Conservation (phyloP, 306 rosid genomes). For the Bauhinia variegata region DNA sequence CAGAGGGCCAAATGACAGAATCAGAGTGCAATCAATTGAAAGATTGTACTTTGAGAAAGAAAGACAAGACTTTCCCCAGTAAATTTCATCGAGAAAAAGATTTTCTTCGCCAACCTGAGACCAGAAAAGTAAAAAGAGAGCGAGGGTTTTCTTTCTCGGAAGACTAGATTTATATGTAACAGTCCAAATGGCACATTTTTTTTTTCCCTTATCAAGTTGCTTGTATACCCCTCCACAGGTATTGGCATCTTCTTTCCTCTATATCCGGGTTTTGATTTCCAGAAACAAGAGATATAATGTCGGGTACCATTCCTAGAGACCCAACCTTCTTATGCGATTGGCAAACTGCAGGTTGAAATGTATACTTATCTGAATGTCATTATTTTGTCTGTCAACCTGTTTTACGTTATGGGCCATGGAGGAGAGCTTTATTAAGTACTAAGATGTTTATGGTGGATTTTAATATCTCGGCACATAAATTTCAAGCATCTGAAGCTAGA, state of each 20-base stretch:
- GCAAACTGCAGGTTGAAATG: background rate
- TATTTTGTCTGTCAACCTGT: no score
- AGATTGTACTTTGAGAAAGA: constrained; percentile 33
- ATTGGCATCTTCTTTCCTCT: constrained; percentile 22
- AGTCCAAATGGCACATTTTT: constrained; percentile 18
- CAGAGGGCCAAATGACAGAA: constrained; percentile 35
- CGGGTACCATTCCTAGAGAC: background rate
- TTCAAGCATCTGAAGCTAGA: no score
- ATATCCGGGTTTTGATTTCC: background rate
- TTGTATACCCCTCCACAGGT: constrained; percentile 2
- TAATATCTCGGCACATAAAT: background rate
- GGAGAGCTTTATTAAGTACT: background rate
- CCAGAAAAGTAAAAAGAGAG: constrained; percentile 66
- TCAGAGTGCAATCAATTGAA: constrained; percentile 38
- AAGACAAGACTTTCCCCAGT: constrained; percentile 33
- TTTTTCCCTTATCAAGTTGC: constrained; percentile 15
- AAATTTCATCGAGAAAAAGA: constrained; percentile 47
- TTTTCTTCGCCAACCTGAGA: constrained; percentile 62
- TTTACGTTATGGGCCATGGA: no score
- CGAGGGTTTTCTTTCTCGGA: constrained; percentile 83
- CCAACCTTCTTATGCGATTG: no score
- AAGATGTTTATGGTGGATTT: background rate
- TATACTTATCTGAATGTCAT: background rate
- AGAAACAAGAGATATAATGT: background rate
- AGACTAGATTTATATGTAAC: constrained; percentile 42